phyloP scores from a whole-genome alignment of 345 rosid species.

The Combretum micranthum region DNA sequence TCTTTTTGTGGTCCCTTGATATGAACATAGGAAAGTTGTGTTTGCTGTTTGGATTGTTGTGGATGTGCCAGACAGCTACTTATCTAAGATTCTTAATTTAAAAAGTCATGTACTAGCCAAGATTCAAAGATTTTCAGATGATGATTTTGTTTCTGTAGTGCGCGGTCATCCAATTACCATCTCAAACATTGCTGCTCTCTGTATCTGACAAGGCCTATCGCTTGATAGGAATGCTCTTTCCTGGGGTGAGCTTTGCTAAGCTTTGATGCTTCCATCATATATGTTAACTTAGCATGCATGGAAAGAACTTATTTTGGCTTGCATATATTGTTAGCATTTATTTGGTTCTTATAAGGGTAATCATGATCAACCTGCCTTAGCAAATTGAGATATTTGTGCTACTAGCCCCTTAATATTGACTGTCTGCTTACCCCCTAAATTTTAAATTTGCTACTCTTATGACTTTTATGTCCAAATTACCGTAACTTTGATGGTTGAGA shows the following conservation, averaged over 20 bases:
- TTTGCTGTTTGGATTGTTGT: too few species aligned
- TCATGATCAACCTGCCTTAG: too few species aligned
- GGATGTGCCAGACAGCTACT: too few species aligned
- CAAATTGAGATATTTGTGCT: too few species aligned
- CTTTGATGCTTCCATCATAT: not conserved
- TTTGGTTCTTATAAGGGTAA: too few species aligned
- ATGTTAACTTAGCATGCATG: too few species aligned
- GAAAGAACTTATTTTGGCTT: too few species aligned
- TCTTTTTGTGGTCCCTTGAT: not conserved
- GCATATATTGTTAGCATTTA: too few species aligned
- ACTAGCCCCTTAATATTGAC: too few species aligned
- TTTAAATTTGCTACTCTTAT: not conserved
- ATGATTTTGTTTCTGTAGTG: slow-evolving; percentile 36
- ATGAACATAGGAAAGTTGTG: not conserved
- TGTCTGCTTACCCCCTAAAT: not conserved
- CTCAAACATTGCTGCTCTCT: slow-evolving; percentile 89
- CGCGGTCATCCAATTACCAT: slow-evolving; percentile 94
- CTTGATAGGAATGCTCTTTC: slow-evolving; percentile 96
- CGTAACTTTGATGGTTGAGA: not conserved
- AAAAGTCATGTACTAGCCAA: too few species aligned
- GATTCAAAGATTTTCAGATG: slow-evolving; percentile 11
- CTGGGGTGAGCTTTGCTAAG: slow-evolving; percentile 63
- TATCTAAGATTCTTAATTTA: too few species aligned
- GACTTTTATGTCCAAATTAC: not conserved
- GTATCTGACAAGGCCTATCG: slow-evolving; percentile 92